A percentile compares a stretch with the other conserved stretches of the same genome.
Conservation (phyloP, 768 basidiomycete species). For the Chalciporus piperatus region DNA sequence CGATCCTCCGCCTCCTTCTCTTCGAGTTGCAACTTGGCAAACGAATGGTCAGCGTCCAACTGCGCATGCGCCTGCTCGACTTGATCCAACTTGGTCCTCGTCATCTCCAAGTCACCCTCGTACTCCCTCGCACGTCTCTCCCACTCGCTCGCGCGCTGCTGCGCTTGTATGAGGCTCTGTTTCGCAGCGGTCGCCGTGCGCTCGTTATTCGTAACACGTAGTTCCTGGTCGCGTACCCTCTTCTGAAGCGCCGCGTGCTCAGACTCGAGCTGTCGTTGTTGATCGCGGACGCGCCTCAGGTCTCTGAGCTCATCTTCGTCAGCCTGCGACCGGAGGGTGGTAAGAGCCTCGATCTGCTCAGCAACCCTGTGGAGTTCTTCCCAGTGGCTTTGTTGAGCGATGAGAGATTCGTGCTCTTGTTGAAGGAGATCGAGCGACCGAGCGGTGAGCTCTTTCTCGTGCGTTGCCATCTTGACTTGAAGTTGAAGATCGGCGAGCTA, state of each 20-base stretch:
- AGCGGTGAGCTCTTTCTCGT: conserved; percentile 59
- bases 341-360: conserved; percentile 70
- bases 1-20: conserved; percentile 73
- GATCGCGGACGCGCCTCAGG: conserved; percentile 62
- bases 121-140: conserved; percentile 73
- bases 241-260: conserved; percentile 68
- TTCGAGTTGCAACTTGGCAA: conserved; percentile 69
- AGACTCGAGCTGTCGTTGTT: conserved; percentile 54
- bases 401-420: conserved; percentile 56
- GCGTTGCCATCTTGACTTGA: conserved; percentile 51
- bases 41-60: conserved; percentile 67
- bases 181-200: conserved; percentile 53
- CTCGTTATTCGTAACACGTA: conserved; percentile 57
- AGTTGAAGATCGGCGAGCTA: conserved; percentile 64
- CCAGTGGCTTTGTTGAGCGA: conserved; percentile 71
- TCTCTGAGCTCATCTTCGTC: conserved; percentile 75
- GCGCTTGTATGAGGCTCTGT: conserved; percentile 66
- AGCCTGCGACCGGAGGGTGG: conserved; percentile 55
- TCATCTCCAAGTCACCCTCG: conserved; percentile 60
- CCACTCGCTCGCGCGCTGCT: conserved; percentile 80
- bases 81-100: conserved; percentile 61
- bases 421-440: conserved; percentile 53
- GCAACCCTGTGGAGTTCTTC: conserved; percentile 67
- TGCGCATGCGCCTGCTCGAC: conserved; percentile 62
- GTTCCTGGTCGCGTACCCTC: conserved; percentile 70